These are phyloP conservation scores for Leucogyrophana mollusca DNA, from an alignment of 768 basidiomycete genomes.

Conservation along the genomic window DNA sequence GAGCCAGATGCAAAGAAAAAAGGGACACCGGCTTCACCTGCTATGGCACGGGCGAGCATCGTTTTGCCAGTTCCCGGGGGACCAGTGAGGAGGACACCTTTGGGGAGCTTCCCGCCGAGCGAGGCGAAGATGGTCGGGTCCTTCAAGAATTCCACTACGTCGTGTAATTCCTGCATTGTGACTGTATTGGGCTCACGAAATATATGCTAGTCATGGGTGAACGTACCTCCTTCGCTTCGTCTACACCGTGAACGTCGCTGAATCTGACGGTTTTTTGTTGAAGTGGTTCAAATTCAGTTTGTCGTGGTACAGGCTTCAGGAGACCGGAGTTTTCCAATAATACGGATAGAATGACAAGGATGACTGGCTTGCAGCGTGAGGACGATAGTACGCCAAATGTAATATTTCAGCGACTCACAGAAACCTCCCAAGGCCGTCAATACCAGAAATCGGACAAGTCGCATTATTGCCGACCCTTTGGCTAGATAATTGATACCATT, in stretches of 20 bases:
- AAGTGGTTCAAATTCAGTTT: conserved; percentile 79
- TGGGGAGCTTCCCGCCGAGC: conserved; percentile 91
- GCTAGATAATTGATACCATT: conserved; percentile 36
- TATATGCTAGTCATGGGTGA: not conserved
- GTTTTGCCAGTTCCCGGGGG: conserved; percentile 83
- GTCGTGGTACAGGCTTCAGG: conserved; percentile 82
- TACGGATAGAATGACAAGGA: conserved; percentile 84
- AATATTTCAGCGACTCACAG: conserved; percentile 45
- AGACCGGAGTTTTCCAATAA: conserved; percentile 92
- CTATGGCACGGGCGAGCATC: conserved; percentile 93
- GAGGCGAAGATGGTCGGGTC: conserved; percentile 88
- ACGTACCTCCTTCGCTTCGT: conserved; percentile 89
- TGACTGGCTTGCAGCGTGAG: conserved; percentile 41
- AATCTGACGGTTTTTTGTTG: conserved; percentile 86
- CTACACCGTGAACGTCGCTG: conserved; percentile 94
- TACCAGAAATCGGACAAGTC: conserved; percentile 61
- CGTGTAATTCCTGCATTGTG: conserved; percentile 74
- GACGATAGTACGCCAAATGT: not conserved
- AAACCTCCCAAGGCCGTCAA: conserved; percentile 57
- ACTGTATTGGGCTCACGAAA: conserved; percentile 7
- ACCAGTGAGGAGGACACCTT: conserved; percentile 90
- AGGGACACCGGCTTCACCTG: conserved; percentile 96
- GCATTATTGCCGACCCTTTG: conserved; percentile 65
- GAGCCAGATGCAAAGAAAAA: conserved; percentile 97
- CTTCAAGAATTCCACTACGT: conserved; percentile 93